phyloP scores from a whole-genome alignment of 192 early-diverging fungal species.

The Chytriomyces confervae region DNA sequence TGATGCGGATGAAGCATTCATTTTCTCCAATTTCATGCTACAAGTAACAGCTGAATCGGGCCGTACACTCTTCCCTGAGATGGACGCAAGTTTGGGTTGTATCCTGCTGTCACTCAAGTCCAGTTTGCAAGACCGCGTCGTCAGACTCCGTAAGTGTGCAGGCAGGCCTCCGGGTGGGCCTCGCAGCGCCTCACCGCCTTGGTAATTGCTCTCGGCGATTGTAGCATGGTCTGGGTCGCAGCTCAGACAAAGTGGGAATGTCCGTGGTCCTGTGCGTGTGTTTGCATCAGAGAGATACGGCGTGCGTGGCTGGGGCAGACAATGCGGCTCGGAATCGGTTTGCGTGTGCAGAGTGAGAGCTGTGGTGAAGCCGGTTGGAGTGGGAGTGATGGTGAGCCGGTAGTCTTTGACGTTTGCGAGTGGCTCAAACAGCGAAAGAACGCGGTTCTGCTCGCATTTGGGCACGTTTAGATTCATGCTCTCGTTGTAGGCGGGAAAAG shows the following conservation, averaged over 20 bases:
- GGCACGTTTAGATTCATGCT: not conserved
- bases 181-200: slow-evolving; percentile 11
- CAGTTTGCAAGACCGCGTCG: not conserved
- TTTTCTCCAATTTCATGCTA: not conserved
- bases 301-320: too few relatives aligned
- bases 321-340: not conserved
- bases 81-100: not conserved
- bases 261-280: not conserved
- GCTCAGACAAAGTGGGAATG: not conserved
- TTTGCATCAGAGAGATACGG: not conserved
- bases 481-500: not conserved
- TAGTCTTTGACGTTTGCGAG: not conserved
- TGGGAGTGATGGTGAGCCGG: not conserved
- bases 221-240: slow-evolving; percentile 4
- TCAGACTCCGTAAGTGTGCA: not conserved
- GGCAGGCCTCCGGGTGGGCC: slow-evolving; percentile 20
- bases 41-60: not conserved
- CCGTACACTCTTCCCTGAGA: not conserved
- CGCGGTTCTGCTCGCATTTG: not conserved
- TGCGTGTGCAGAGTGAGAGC: not conserved
- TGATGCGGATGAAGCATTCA: not conserved
- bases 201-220: slow-evolving; percentile 32
- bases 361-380: not conserved
- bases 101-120: not conserved
- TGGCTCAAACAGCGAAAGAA: not conserved